Percentiles rank a stretch among this genome's conserved stretches.
Evolutionary conservation across 2,329 filamentous ascomycete genomes (phyloP).

Genomic region (Exophiala oligosperma): DNA sequence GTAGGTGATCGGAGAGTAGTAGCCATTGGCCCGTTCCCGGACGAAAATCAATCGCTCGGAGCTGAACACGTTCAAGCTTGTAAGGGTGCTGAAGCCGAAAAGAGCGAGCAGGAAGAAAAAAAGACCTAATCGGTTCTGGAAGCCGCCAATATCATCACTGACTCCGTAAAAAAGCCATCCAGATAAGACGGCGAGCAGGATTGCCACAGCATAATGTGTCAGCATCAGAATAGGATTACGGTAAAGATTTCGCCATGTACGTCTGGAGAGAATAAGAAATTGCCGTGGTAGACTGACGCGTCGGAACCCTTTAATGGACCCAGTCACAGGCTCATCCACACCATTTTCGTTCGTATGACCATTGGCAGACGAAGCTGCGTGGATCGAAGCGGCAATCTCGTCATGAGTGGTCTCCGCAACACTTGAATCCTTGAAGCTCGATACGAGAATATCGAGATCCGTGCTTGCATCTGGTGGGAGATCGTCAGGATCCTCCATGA

Average conservation of each 20-base stretch:
- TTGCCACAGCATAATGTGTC: conserved; percentile 96
- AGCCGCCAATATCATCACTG: conserved; percentile 93
- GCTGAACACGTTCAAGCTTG: conserved; percentile 89
- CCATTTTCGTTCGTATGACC: conserved; percentile 58
- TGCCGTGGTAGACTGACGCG: conserved; percentile 78
- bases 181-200: conserved; percentile 87
- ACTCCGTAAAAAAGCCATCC: conserved; percentile 96
- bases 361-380: conserved; percentile 66
- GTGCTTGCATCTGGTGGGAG: conserved; percentile 63
- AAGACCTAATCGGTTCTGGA: conserved; percentile 93
- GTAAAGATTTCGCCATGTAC: conserved; percentile 97
- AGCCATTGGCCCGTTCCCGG: conserved; percentile 91
- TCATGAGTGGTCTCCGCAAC: conserved; percentile 73
- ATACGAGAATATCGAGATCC: conserved; percentile 79
- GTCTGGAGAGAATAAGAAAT: conserved; percentile 82
- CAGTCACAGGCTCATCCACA: conserved; percentile 41
- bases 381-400: conserved; percentile 72
- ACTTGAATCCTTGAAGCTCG: conserved; percentile 73
- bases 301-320: conserved; percentile 72
- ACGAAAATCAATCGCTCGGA: conserved; percentile 88
- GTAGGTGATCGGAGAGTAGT: conserved; percentile 92
- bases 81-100: conserved; percentile 95
- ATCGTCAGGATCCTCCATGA: conserved; percentile 68
- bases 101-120: conserved; percentile 97
- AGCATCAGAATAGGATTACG: conserved; percentile 98